A percentile compares a stretch with the other conserved stretches of the same genome.
Evolutionary conservation across 2,329 filamentous ascomycete genomes (phyloP).

Genomic region (Fusarium brevicatenulatum): DNA sequence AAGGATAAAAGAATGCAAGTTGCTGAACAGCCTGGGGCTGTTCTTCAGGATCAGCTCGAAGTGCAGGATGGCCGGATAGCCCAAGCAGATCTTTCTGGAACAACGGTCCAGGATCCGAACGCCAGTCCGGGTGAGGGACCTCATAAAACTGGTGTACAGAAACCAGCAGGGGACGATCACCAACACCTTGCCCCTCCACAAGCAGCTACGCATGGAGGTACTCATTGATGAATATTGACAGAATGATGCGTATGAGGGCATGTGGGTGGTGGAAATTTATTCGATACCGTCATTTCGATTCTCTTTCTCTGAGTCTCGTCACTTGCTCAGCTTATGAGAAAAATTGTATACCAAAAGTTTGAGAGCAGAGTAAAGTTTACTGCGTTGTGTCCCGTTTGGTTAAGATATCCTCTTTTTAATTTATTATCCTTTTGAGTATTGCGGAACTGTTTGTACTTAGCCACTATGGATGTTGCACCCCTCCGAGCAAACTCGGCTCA

Average conservation of each 20-base stretch:
- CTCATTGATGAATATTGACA: not conserved
- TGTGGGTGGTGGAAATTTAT: constrained; percentile 13
- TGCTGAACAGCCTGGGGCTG: constrained; percentile 39
- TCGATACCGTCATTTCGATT: constrained; percentile 12
- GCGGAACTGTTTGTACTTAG: not conserved
- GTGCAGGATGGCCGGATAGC: constrained; percentile 31
- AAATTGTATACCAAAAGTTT: not conserved
- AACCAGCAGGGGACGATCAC: constrained; percentile 13
- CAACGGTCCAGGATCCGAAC: constrained; percentile 38
- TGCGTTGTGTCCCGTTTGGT: not conserved
- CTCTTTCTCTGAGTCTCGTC: not conserved
- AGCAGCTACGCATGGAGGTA: constrained; percentile 5
- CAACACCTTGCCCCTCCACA: constrained; percentile 24
- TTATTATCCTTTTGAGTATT: not conserved
- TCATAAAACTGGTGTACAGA: constrained; percentile 16
- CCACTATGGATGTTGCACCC: too few species aligned
- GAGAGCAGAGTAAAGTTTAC: not conserved
- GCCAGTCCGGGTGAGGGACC: constrained; percentile 8
- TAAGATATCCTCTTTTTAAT: not conserved
- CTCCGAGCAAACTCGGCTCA: not conserved
- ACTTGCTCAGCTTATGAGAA: constrained; percentile 1
- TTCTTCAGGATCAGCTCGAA: constrained; percentile 50
- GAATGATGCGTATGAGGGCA: not conserved
- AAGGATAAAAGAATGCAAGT: constrained; percentile 52
- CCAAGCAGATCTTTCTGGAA: constrained; percentile 43